Evolutionary conservation across 345 rosid species (phyloP).

Genomic region (Barbarea vulgaris): DNA sequence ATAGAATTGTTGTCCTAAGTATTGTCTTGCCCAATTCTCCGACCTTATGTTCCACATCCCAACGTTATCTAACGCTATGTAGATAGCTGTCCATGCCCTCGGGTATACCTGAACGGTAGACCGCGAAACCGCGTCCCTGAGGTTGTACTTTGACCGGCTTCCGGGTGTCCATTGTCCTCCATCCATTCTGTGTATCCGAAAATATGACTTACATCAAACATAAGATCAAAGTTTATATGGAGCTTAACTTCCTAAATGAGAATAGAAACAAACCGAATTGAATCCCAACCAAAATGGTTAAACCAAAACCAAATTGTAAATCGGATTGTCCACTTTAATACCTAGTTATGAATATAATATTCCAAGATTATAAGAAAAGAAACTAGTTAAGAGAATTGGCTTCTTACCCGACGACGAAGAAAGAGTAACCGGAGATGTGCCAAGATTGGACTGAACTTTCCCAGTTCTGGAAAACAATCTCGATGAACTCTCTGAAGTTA

Average conservation of each 20-base stretch:
- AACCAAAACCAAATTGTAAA: neutral
- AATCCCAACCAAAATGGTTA: neutral
- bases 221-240: neutral
- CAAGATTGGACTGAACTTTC: conserved; percentile 84
- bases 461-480: conserved; percentile 84
- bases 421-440: conserved; percentile 82
- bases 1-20: conserved; percentile 88
- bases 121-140: conserved; percentile 77
- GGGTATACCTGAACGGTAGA: conserved; percentile 90
- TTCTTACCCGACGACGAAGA: conserved; percentile 89
- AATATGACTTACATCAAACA: conserved; percentile 14
- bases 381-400: neutral
- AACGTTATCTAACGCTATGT: conserved; percentile 86
- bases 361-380: neutral
- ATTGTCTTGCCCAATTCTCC: conserved; percentile 89
- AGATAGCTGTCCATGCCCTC: conserved; percentile 83
- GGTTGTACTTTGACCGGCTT: conserved; percentile 70
- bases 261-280: no score
- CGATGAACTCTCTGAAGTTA: conserved; percentile 68
- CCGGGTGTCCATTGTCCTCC: conserved; percentile 91
- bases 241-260: neutral
- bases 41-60: conserved; percentile 99
- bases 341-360: neutral
- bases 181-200: conserved; percentile 66
- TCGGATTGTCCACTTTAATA: neutral